Conservation (phyloP, 495 filamentous ascomycete species). For the Aspergillus kassunensis region DNA sequence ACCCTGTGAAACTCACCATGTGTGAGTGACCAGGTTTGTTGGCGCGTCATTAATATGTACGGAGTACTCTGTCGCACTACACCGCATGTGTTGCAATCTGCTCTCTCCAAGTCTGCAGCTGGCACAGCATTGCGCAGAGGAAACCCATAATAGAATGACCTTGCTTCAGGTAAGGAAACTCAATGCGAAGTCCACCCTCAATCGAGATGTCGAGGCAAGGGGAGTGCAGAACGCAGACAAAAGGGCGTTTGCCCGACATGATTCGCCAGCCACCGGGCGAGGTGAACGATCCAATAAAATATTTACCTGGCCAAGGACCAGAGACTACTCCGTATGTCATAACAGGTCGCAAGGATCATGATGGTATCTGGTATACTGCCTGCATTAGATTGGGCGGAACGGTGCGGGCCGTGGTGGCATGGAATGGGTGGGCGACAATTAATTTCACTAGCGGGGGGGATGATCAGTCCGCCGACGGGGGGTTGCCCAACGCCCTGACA, state of each 20-base stretch:
- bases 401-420: slow-evolving; percentile 45
- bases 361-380: slow-evolving; percentile 25
- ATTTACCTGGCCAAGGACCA: neutral
- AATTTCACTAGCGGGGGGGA: slow-evolving; percentile 18
- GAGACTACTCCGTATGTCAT: too few relatives aligned
- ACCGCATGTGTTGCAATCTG: neutral
- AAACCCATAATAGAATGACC: neutral
- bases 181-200: neutral
- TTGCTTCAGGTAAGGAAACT: slow-evolving; percentile 9
- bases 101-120: neutral
- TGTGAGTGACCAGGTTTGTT: slow-evolving; percentile 8
- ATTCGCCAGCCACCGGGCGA: neutral
- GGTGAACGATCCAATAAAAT: neutral
- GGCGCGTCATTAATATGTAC: slow-evolving; percentile 4
- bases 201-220: neutral
- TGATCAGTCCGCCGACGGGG: slow-evolving; percentile 2
- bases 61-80: neutral
- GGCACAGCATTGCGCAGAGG: neutral
- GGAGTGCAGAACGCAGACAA: neutral
- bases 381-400: slow-evolving; percentile 49
- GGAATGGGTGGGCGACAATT: slow-evolving; percentile 16
- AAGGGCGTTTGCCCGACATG: neutral
- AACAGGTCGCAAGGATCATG: neutral
- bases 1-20: slow-evolving; percentile 4
- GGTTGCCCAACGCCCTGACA: slow-evolving; percentile 22